These are phyloP conservation scores for Aspergillus unguis DNA, from an alignment of 2,329 filamentous ascomycete genomes.

Conservation along the genomic window DNA sequence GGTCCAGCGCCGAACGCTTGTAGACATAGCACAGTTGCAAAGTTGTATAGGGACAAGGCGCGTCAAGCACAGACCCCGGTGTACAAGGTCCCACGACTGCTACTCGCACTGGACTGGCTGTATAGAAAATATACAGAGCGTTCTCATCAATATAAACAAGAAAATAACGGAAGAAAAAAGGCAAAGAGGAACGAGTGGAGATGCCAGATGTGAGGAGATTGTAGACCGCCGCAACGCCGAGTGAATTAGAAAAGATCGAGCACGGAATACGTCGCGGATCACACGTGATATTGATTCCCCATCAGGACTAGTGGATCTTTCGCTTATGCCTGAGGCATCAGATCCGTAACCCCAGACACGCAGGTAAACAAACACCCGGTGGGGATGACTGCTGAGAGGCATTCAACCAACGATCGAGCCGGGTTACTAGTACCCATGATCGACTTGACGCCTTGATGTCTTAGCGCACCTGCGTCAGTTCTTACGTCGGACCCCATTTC, in stretches of 20 bases:
- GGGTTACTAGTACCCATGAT: constrained; percentile 8
- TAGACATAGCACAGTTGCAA: constrained; percentile 22
- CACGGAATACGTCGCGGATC: constrained; percentile 19
- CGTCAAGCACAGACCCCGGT: constrained; percentile 3
- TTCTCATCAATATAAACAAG: neutral
- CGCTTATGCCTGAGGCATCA: constrained; percentile 20
- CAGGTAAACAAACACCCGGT: constrained; percentile 40
- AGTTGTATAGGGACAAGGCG: constrained; percentile 2
- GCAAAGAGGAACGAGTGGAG: neutral
- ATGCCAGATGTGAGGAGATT: neutral
- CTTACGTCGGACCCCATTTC: constrained; percentile 5
- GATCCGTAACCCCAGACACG: constrained; percentile 3
- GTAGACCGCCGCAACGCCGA: neutral
- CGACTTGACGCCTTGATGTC: constrained; percentile 4
- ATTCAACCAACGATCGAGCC: neutral
- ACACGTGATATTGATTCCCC: constrained; percentile 26
- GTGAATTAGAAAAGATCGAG: constrained; percentile 12
- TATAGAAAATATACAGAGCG: neutral
- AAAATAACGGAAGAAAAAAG: neutral
- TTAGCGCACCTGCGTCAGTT: constrained; percentile 6
- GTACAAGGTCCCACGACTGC: neutral
- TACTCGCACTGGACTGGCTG: neutral
- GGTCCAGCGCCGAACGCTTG: constrained; percentile 5
- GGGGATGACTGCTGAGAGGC: constrained; percentile 2
- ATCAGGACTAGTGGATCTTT: constrained; percentile 21